Evolutionary conservation across 176 grass and related monocot genomes (phyloP).

Genomic region (Bothriochloa decipiens): DNA sequence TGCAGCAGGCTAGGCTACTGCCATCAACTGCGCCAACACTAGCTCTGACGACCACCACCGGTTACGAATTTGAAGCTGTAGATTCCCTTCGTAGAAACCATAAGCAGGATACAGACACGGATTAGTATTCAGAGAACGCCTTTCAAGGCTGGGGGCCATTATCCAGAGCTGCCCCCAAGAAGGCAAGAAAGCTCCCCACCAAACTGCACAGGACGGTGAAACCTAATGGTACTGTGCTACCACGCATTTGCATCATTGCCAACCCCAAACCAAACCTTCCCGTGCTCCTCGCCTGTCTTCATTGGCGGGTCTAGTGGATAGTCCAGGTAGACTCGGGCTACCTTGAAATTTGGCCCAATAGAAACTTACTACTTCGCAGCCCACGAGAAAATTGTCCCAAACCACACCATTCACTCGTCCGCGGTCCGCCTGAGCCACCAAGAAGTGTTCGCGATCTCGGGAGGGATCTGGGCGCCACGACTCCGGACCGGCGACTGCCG

Average conservation of each 20-base stretch:
- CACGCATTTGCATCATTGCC: slow-evolving; percentile 42
- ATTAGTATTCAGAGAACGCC: neutral
- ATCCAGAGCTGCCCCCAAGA: slow-evolving; percentile 8
- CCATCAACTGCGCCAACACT: neutral
- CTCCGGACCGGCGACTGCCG: too few species aligned
- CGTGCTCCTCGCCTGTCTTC: neutral
- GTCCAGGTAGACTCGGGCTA: too few species aligned
- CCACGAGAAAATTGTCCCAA: too few species aligned
- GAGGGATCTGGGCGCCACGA: too few species aligned
- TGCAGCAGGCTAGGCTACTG: too few species aligned
- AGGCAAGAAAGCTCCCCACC: slow-evolving; percentile 2
- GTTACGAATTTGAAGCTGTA: neutral
- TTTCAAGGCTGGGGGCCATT: neutral
- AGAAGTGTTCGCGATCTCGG: too few species aligned
- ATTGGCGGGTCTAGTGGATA: too few species aligned
- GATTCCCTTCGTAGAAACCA: neutral
- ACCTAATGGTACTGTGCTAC: neutral
- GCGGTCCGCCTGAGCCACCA: too few species aligned
- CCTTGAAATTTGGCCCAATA: too few species aligned
- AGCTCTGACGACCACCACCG: too few species aligned
- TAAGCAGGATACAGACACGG: neutral
- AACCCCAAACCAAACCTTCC: slow-evolving; percentile 34
- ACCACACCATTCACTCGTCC: too few species aligned
- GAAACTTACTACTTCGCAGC: too few species aligned
- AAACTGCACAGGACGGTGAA: slow-evolving; percentile 26